Base-by-base conservation (phyloP, 352 stramenopile species). In the Thalassiosira sp. region DNA sequence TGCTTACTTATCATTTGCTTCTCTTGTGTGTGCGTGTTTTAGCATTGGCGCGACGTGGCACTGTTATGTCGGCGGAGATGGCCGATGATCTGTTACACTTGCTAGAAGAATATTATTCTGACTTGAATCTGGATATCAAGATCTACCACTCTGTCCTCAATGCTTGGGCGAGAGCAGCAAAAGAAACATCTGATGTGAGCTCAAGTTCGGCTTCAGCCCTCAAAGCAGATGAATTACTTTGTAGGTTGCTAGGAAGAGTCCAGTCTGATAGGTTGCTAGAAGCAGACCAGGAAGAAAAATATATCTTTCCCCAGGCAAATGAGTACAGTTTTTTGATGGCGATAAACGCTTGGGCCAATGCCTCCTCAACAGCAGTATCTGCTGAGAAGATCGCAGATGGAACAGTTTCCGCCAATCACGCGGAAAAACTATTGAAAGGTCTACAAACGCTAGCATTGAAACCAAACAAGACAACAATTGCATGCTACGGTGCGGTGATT, bases 381-480 rank as follows among this genome's bases (percentile, higher is more conserved):
- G 8, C 37, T 20, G 64, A 58, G 0, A 73, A 74, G 13, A 35
- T 60, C 37, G 28, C 43, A 51, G 54, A 43, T 48, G 68, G 58
- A 45, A 6, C 68, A 60, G 48, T 24, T 61, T 70, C 67, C 42
- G 79, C 79, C 33, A 45, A 66, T 57, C 46, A 71, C n/a, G 74
- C 72, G 2, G 65, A 84, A 63, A 52, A 53, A 37, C 37, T 89
- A 11, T 67, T 89, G 49, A 35, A 76, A n/a, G 66, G 76, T 61
- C 72, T 89, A 52, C 51, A 83, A 77, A 18, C 24, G 15, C 53
- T 75, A 51, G 15, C 28, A 45, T 74, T 72, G 22, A 59, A 64
- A 66, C 53, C 28, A 62, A 52, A 22, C 28, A 33, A 65, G 27
- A 64, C 61, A 15, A 65, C 53, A 25, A 48, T 68, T 22, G 58